Base-by-base conservation (phyloP, 768 basidiomycete genomes). In the Daedaleopsis nitida region DNA sequence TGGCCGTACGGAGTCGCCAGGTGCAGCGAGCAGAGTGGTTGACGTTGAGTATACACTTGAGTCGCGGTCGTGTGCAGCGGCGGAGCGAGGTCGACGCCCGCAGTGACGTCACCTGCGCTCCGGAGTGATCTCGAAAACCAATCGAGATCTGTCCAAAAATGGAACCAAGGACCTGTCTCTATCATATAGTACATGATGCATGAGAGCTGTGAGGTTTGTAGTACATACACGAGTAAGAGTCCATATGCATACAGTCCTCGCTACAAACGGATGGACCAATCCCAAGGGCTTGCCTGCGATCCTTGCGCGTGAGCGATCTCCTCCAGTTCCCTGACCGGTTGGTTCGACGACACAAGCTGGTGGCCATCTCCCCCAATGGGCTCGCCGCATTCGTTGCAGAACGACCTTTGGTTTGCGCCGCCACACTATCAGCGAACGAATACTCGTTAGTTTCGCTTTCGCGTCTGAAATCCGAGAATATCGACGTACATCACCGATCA, bases 331-430 rank as follows among this genome's bases (percentile, higher is more conserved):
- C 24, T 50, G 9, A 64, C 70, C 1, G 59, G 61, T 2, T 45
- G 42, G 55, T 74, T 74, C 2, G 55, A 42, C 5, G 55, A 19
- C 11, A 66, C 24, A 24, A 73, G 55, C 6, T 24, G 44, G 52
- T 75, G 72, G 4, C 52, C 50, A 6, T 57, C 52, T 3, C 74
- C 73, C 12, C 73, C 74, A 16, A 75, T 74, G 1, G 51, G 17
- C 38, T 55, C 63, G 1, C 70, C 65, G 52, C 73, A 75, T 58
- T 72, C 73, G 2, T 66, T 66, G 59, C 72, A 74, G 1, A 8
- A 8, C 2, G 68, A 63, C 17, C 12, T 37, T 38, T 58, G n/a
- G 50, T 63, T 62, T 0, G 73, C 73, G 16, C 72, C 72, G 3
- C 72, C 72, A 53, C 73, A 73, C 67, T 73, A 52, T 19, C 13